Evolutionary conservation across 1,139 yeast genomes (phyloP), one percentile per base, ranked within the genome.

Genomic region (Protomyces gravidus): DNA sequence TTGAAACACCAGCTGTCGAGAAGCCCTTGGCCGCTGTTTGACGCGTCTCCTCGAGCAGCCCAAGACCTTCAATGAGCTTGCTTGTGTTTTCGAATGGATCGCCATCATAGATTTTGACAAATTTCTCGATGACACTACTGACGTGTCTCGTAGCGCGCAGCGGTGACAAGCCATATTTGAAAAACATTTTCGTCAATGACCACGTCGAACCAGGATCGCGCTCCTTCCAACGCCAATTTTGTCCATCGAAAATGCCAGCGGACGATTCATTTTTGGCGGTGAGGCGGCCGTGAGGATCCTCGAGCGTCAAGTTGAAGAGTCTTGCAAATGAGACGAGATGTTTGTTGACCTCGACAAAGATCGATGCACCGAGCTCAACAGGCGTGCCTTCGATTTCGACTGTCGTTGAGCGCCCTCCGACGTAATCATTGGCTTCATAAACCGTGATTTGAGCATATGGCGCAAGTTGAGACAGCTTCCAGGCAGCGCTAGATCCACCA

Each of bases 401-500:
- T 0, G 76, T 73, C 7, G 72, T 69, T 1, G 73, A 66, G 50
- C 79, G 67, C 0, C 79, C 79, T 3, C 79, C 79, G 42, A 76
- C 63, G 61, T 71, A 68, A 15, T 63, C 63, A 21, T 67, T 67
- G 17, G 64, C 61, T 40, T 76, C 79, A 64, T 68, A 76, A 0
- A 76, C 64, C 0, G 75, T 71, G 46, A 76, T 68, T 17, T 55
- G 30, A 17, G 65, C 57, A 28, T 62, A 42, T 13, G 76, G 69
- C 62, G 64, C 74, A 42, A 69, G 70, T 21, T 40, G 36, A 40
- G 74, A 72, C 21, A 77, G 67, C 61, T 77, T 70, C 61, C 74
- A 74, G 1, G 80, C 75, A 19, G 76, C 71, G 2, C 77, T 67
- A 1, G 78, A 65, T 0, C 81, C 80, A 6, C 78, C 80, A 2